phyloP scores from a whole-genome alignment of 768 basidiomycete genomes.

The Leccinum disarticulatum region DNA sequence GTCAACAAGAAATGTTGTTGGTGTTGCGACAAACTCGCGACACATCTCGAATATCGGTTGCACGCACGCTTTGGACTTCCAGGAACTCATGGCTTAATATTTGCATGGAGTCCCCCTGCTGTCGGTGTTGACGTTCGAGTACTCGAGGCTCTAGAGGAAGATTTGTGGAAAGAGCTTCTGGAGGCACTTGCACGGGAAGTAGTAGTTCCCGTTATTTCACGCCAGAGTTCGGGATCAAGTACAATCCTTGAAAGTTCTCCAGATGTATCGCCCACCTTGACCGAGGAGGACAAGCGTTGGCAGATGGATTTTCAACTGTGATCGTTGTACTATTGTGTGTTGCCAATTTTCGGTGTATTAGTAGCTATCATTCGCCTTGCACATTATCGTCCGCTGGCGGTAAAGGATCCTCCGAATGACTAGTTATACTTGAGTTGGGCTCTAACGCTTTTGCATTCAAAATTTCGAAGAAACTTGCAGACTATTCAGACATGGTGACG shows the following conservation, averaged over 20 bases:
- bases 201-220: not conserved
- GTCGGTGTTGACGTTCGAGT: not conserved
- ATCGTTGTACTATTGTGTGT: no score
- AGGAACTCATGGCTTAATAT: not conserved
- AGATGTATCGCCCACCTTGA: no score
- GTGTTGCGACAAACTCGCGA: not conserved
- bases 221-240: not conserved
- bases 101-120: not conserved
- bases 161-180: not conserved
- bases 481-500: no score
- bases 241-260: not conserved
- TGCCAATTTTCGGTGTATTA: no score
- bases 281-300: no score
- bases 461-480: no score
- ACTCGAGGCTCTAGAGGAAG: not conserved
- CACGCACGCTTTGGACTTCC: not conserved
- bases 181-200: not conserved
- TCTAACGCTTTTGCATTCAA: no score
- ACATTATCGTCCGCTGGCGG: no score
- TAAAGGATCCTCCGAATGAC: no score
- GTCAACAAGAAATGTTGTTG: not conserved
- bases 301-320: no score
- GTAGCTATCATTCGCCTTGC: no score
- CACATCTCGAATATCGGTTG: not conserved
- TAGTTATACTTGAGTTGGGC: no score